Percentiles rank a stretch among this genome's conserved stretches.
Evolutionary conservation across 2,329 filamentous ascomycete species (phyloP).

Genomic region (Hymenoscyphus fraxineus): DNA sequence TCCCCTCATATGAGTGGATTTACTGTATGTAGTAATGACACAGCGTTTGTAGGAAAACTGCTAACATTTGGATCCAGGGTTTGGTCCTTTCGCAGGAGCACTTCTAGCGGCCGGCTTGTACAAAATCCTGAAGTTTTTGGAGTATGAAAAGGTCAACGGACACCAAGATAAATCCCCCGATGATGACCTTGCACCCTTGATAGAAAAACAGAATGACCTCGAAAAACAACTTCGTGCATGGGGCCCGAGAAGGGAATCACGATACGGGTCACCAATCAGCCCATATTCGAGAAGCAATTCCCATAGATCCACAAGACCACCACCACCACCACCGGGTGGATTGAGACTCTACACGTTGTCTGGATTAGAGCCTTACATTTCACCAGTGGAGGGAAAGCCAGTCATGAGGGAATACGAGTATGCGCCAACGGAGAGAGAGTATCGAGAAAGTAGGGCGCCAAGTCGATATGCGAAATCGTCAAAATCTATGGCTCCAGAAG

Average conservation of each 20-base stretch:
- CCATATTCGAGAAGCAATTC: background rate
- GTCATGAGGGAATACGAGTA: background rate
- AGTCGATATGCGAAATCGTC: background rate
- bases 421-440: background rate
- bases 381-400: background rate
- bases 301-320: background rate
- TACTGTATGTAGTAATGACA: conserved; percentile 34
- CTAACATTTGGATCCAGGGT: conserved; percentile 28
- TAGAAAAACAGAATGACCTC: conserved; percentile 5
- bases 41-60: background rate
- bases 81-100: conserved; percentile 49
- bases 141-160: conserved; percentile 50
- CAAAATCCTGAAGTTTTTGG: conserved; percentile 46
- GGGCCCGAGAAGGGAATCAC: conserved; percentile 2
- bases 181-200: background rate
- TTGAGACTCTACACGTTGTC: background rate
- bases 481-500: background rate
- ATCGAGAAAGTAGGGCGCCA: background rate
- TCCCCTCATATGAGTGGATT: conserved; percentile 45
- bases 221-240: background rate
- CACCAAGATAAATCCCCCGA: conserved; percentile 37
- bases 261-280: background rate
- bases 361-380: background rate
- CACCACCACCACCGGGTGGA: background rate
- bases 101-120: conserved; percentile 49